Base-by-base conservation (phyloP, 148 eudicot species). In the Talinum fruticosum region DNA sequence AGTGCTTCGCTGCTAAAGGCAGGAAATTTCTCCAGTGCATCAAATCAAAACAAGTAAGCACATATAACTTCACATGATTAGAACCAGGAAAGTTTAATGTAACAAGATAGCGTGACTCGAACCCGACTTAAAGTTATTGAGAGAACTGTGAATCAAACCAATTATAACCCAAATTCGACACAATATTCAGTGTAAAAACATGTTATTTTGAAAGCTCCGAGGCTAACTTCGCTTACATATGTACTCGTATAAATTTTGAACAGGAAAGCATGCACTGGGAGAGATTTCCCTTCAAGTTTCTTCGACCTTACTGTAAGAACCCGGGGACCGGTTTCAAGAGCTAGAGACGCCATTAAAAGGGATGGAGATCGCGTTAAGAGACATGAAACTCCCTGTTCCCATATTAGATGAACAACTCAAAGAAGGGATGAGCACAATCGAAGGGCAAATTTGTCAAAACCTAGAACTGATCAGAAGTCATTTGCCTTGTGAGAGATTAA, bases 191-290 rank as follows among this genome's bases (percentile, higher is more conserved):
- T n/a, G n/a, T n/a, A n/a, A n/a, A n/a, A n/a, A n/a, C n/a, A n/a
- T n/a, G n/a, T n/a, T n/a, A n/a, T n/a, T n/a, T n/a, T n/a, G n/a
- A n/a, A n/a, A 41, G 2, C 44, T 24, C 29, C 23, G 16, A 67
- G 53, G 34, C 51, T 47, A 29, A 3, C 38, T 21, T 76, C 30
- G 38, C 38, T n/a, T 38, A 38, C 44, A 38, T 41, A 8, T 66
- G 72, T 28, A 8, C 30, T 37, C 14, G 28, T 34, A 24, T 26
- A 32, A 62, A 10, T 47, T 75, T 23, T 66, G 73, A 68, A 72
- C 88, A 92, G 97, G 94, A 92, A 87, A 87, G 89, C 85, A 89
- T 90, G 91, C 77, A 82, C 4, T 90, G 97, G 91, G 97, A 92
- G 82, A 88, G 82, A 78, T 66, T 86, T 78, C 86, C 84, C 7